A percentile compares a stretch with the other conserved stretches of the same genome.
Conservation (phyloP, 306 rosid genomes). For the Dryas drummondii region DNA sequence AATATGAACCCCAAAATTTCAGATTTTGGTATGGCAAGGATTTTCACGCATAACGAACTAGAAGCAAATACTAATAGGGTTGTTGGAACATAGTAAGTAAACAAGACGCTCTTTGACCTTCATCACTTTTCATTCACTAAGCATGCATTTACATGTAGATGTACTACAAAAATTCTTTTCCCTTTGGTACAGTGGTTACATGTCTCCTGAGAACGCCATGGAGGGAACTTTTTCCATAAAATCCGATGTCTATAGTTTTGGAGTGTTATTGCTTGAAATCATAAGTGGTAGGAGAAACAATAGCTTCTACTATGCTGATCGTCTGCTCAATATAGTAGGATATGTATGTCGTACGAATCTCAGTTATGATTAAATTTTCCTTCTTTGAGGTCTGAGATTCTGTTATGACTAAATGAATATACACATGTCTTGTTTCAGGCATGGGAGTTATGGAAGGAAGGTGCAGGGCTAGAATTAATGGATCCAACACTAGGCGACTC, state of each 20-base stretch:
- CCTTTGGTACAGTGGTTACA: conserved; percentile 20
- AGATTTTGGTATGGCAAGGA: background rate
- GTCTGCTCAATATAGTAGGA: conserved; percentile 12
- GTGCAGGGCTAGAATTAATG: no score
- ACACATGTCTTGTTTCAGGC: no score
- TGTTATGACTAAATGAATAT: no score
- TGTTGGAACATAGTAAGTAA: conserved; percentile 18
- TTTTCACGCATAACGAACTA: conserved; percentile 8
- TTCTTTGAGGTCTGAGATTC: no score
- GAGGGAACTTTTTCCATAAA: background rate
- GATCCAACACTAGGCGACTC: no score
- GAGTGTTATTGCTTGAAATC: conserved; percentile 9
- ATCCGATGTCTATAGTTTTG: conserved; percentile 8
- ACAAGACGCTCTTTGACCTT: no score
- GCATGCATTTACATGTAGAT: background rate
- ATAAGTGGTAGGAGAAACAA: conserved; percentile 5
- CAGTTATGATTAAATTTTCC: background rate
- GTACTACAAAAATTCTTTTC: background rate
- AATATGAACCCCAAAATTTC: conserved; percentile 6
- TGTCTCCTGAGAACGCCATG: conserved; percentile 21
- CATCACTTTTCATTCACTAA: background rate
- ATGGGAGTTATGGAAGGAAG: no score
- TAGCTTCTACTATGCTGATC: background rate
- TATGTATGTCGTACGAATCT: background rate
- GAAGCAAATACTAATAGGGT: conserved; percentile 12